Base-by-base conservation (phyloP, 108 stramenopile species). In the Nitzschia sp. region DNA sequence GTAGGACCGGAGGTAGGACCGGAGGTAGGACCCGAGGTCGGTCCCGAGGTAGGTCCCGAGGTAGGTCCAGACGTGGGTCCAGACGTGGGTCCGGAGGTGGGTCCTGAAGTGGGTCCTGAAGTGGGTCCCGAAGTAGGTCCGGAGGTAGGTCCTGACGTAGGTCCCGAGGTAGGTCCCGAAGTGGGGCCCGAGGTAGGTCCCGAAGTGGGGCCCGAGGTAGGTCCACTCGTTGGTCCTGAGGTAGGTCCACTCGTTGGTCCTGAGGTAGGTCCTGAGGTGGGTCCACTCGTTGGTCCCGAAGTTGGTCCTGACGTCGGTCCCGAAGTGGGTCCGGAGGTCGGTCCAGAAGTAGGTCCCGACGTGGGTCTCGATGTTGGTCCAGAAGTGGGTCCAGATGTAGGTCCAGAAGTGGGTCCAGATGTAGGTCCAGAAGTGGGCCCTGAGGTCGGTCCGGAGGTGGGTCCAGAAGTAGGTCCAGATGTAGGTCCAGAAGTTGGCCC, bases 361-460 rank as follows among this genome's bases (percentile, higher is more conserved):
- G 48, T 21, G 22, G 28, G 66, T 22, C 34, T 30, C 21, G 66
- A 15, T 0, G 38, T 69, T 1, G 57, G 54, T 23, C 58, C 58
- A 23, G 36, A 13, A 2, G 63, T 72, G 21, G 71, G 71, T 11
- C 68, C 56, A 58, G 36, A 3, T 45, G 56, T 69, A 41, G 68
- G 68, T 29, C 35, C 56, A 63, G 63, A 23, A 15, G 70, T 71
- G 17, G 70, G 70, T 25, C 68, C 68, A 50, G 63, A 47, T 3
- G 63, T 65, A 22, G 68, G 60, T 44, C 48, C 48, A 35, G 55
- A 13, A 0, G 65, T 34, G 17, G 65, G 69, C 11, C 59, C 69
- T 25, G 47, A 0, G n/a, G 69, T 11, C 22, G 31, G 31, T 9
- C 48, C 48, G 5, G 48, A 8, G 19, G 31, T 21, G 55, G 45